These are phyloP conservation scores for Terana coerulea DNA, from an alignment of 768 basidiomycete genomes.

Conservation along the genomic window DNA sequence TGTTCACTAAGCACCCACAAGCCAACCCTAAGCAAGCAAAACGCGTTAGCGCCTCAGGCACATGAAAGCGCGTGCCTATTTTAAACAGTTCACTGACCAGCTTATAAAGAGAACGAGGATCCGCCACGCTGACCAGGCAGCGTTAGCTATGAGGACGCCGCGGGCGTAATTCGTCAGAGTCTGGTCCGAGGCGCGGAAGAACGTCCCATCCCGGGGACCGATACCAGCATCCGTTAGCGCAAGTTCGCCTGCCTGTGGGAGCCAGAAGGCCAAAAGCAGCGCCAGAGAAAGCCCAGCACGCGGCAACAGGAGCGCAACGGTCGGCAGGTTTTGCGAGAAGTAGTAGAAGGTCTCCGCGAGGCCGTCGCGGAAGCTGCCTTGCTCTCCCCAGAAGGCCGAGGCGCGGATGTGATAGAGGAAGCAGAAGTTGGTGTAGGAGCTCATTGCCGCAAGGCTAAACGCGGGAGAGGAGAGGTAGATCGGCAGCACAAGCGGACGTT, in stretches of 20 bases:
- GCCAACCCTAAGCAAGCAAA: constrained; percentile 48
- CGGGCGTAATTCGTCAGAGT: constrained; percentile 71
- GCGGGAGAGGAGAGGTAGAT: constrained; percentile 81
- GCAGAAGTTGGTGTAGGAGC: constrained; percentile 80
- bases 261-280: constrained; percentile 62
- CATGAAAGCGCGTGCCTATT: neutral
- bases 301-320: constrained; percentile 77
- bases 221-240: constrained; percentile 45
- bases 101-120: constrained; percentile 62
- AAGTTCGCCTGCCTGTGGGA: constrained; percentile 43
- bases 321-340: constrained; percentile 83
- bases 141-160: constrained; percentile 78
- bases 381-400: constrained; percentile 50
- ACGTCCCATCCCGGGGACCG: constrained; percentile 63
- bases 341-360: constrained; percentile 84
- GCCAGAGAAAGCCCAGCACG: constrained; percentile 75
- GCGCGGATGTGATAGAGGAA: constrained; percentile 78
- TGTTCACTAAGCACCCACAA: constrained; percentile 78
- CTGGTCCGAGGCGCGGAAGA: constrained; percentile 62
- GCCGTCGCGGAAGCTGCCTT: constrained; percentile 46
- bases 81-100: constrained; percentile 45
- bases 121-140: constrained; percentile 78
- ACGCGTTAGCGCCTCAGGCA: neutral
- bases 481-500: constrained; percentile 78
- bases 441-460: constrained; percentile 69